Base-by-base conservation (phyloP, 345 rosid genomes). In the Cardamine occulta region DNA sequence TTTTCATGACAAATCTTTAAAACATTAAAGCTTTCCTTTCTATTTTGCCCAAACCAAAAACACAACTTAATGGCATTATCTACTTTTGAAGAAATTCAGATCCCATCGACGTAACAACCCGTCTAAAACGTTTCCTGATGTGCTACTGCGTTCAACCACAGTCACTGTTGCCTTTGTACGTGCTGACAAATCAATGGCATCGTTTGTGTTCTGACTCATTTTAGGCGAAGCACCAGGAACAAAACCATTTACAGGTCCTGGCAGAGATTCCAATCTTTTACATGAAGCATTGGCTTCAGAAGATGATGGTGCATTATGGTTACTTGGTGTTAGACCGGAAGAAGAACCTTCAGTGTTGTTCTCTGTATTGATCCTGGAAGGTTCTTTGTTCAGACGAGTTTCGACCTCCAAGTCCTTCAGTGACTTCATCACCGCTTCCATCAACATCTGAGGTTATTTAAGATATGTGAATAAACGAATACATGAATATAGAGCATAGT, bases 31-130 rank as follows among this genome's bases (percentile, higher is more conserved):
- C 65, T 69, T 69, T 68, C 17, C 63, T 15, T 76, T 52, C 74
- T 75, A 75, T 29, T 29, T 68, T 60, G 52, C 62, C 32, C 63
- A 75, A 55, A 37, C 82, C 76, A 42, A 81, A 74, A 80, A 85
- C 84, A 79, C 67, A 86, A 85, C 82, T 55, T 68, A 56, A 63
- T 53, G 45, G 64, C 37, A 57, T 23, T 57, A 32, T 79, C 82
- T 82, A 75, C 82, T 87, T 66, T 91, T 79, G 78, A 88, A 91
- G 81, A 89, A 85, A 74, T 83, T 84, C 63, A 91, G 84, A 89
- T 93, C 97, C 98, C 96, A 89, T 2, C 92, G 86, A 2, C 96
- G 91, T 84, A 84, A 80, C 82, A 93, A 84, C 55, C 97, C 96
- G 7, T 89, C 98, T 85, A 91, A 83, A 17, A 89, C 74, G 55